Evolutionary conservation across 169 alveolate species (phyloP).

Genomic region (Amoebophrya sp.): DNA sequence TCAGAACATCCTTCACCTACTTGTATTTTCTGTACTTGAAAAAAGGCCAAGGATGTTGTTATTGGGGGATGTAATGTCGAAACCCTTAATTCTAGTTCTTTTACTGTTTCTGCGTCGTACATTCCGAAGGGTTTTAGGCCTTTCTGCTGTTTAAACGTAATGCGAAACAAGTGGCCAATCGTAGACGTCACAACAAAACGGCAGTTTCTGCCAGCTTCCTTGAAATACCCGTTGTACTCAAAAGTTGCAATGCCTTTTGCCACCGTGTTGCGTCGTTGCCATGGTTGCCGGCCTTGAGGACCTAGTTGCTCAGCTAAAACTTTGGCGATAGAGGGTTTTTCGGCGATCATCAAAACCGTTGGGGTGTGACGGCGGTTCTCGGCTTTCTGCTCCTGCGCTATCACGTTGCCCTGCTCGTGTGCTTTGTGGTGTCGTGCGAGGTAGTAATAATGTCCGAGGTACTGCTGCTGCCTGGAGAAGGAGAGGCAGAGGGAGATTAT

Average conservation of each 20-base stretch:
- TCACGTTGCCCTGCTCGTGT: not conserved
- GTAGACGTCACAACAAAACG: not conserved
- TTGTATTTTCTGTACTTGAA: too few relatives aligned
- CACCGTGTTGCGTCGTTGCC: conserved; percentile 55
- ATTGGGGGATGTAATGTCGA: too few relatives aligned
- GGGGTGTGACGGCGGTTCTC: not conserved
- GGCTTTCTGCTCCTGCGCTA: not conserved
- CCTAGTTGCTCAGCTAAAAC: conserved; percentile 67
- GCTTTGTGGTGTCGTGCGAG: not conserved
- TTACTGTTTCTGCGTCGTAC: not conserved
- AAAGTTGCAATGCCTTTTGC: not conserved
- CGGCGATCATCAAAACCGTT: conserved; percentile 93
- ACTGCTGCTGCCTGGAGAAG: too few relatives aligned
- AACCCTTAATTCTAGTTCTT: too few relatives aligned
- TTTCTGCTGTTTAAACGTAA: not conserved
- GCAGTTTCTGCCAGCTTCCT: not conserved
- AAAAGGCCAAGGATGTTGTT: too few relatives aligned
- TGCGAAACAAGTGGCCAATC: not conserved
- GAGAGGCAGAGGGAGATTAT: too few relatives aligned
- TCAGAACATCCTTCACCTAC: too few relatives aligned
- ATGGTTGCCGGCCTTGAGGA: conserved; percentile 58
- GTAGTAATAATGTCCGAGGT: not conserved
- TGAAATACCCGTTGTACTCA: conserved; percentile 44
- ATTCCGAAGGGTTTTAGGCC: not conserved
- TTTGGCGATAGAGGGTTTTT: conserved; percentile 94